phyloP scores from a whole-genome alignment of 208 protist genomes.

The Trypanosoma platydactyli region DNA sequence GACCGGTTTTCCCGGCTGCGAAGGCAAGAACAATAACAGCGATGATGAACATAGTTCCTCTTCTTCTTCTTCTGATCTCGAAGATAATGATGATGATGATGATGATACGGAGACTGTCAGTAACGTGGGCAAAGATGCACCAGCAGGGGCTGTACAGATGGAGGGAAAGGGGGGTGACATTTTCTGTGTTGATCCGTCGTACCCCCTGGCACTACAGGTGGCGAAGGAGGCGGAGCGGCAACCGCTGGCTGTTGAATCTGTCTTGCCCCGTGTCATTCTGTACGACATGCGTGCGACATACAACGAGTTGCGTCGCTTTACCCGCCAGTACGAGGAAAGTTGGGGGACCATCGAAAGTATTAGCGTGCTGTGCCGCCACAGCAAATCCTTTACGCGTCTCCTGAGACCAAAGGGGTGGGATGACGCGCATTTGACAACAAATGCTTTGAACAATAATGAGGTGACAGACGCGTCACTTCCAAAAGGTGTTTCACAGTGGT shows the following conservation, averaged over 20 bases:
- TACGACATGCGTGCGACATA: constrained; percentile 21
- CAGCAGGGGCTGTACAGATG: constrained; percentile 2
- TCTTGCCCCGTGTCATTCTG: constrained; percentile 40
- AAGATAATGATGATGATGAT: constrained; percentile 8
- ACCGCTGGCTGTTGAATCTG: constrained; percentile 41
- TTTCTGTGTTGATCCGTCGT: constrained; percentile 42
- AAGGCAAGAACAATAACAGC: not conserved
- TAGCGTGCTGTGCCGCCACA: constrained; percentile 23
- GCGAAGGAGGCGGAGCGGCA: constrained; percentile 57
- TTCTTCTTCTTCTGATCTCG: not conserved
- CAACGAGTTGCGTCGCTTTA: constrained; percentile 27
- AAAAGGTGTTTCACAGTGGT: constrained; percentile 55
- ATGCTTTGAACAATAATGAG: not conserved
- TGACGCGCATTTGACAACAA: not conserved
- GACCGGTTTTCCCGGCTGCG: not conserved
- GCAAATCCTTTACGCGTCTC: constrained; percentile 52
- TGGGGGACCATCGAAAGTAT: constrained; percentile 43
- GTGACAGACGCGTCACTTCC: constrained; percentile 5
- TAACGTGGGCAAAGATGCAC: constrained; percentile 13
- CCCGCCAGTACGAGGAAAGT: constrained; percentile 36
- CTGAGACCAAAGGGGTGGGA: constrained; percentile 19
- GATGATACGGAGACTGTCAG: constrained; percentile 7
- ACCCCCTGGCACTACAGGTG: constrained; percentile 51
- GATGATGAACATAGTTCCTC: constrained; percentile 5
- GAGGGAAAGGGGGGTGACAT: constrained; percentile 15